These are phyloP conservation scores for Carex scoparia DNA, from an alignment of 176 grass and related monocot genomes.

Conservation along the genomic window DNA sequence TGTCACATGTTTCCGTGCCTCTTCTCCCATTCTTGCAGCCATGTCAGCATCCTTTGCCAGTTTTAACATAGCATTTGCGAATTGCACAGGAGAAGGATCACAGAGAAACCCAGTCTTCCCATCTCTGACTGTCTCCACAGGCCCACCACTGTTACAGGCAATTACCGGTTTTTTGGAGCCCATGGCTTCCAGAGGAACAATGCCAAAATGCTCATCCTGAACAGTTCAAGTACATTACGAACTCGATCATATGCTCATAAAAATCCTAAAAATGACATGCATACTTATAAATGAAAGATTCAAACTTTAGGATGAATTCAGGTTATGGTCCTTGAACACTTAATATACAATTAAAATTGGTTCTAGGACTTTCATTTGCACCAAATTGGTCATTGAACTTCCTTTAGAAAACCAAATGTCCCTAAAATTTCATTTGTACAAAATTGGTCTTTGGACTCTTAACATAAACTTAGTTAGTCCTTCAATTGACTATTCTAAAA, in stretches of 20 bases:
- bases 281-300: background rate
- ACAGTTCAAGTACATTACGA: conserved; percentile 17
- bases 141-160: conserved; percentile 84
- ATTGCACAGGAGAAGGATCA: conserved; percentile 53
- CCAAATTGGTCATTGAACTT: background rate
- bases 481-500: background rate
- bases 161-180: conserved; percentile 88
- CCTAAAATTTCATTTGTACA: background rate
- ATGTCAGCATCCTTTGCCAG: conserved; percentile 53
- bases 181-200: conserved; percentile 97
- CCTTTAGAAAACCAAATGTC: background rate
- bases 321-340: background rate
- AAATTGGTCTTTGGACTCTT: background rate
- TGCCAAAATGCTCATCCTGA: conserved; percentile 95
- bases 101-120: conserved; percentile 75
- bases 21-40: conserved; percentile 52
- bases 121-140: conserved; percentile 75
- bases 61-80: conserved; percentile 71
- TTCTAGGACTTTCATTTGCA: background rate
- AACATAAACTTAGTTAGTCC: background rate
- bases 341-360: background rate
- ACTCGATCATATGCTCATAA: background rate
- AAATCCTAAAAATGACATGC: background rate
- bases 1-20: conserved; percentile 58
- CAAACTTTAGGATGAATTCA: background rate